Percentiles rank a stretch among this genome's conserved stretches.
These are phyloP conservation scores for Globisporangium cylindrosporum DNA, from an alignment of 352 stramenopile genomes.

Conservation along the genomic window DNA sequence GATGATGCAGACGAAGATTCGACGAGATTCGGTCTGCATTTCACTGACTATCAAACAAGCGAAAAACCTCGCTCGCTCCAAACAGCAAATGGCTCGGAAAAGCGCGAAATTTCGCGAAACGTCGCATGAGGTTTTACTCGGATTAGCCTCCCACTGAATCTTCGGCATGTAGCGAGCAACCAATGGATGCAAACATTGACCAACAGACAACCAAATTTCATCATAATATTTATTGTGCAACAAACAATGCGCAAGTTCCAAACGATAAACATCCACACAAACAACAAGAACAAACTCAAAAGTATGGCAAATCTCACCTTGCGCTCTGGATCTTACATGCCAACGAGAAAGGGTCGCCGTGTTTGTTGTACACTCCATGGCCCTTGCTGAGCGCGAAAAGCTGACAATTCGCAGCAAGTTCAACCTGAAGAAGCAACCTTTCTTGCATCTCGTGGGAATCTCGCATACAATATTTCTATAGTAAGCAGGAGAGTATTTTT, in stretches of 20 bases:
- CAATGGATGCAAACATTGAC: not conserved
- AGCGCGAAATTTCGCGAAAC: not conserved
- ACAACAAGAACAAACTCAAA: too few relatives aligned
- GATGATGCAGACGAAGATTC: slow-evolving; percentile 5
- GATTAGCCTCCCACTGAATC: not conserved
- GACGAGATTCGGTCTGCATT: not conserved
- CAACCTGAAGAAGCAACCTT: not conserved
- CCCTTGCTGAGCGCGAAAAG: not conserved
- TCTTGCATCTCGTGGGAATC: not conserved
- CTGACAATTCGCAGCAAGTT: not conserved
- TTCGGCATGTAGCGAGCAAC: not conserved
- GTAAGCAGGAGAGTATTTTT: not conserved
- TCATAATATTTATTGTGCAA: too few relatives aligned
- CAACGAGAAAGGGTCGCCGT: not conserved
- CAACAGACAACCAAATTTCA: not conserved
- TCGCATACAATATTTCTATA: not conserved
- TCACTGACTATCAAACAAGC: not conserved
- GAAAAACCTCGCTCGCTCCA: not conserved
- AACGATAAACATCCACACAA: not conserved
- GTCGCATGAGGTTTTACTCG: not conserved
- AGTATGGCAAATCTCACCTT: too few relatives aligned
- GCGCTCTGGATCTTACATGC: too few relatives aligned
- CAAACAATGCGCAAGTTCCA: not conserved
- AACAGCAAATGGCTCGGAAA: slow-evolving; percentile 1
- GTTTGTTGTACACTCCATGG: not conserved